These are phyloP conservation scores for Verticillium nonalfalfae DNA, from an alignment of 2,329 filamentous ascomycete genomes.

Conservation along the genomic window DNA sequence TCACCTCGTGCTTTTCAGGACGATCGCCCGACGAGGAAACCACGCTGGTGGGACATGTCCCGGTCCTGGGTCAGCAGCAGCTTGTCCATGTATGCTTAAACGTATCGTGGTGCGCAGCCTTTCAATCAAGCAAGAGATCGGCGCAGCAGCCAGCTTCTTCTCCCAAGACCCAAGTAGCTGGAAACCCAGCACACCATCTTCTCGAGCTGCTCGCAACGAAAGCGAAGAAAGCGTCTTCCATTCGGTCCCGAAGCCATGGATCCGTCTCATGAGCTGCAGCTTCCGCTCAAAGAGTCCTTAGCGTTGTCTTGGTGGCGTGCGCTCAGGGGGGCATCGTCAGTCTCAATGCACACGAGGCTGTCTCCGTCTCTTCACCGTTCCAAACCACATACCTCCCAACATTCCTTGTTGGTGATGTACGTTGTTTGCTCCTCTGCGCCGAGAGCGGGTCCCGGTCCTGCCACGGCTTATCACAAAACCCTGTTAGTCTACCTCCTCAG, in stretches of 20 bases:
- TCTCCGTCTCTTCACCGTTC: neutral
- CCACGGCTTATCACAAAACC: neutral
- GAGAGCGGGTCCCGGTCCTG: neutral
- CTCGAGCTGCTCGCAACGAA: neutral
- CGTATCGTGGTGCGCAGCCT: too few relatives aligned
- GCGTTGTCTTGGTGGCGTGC: neutral
- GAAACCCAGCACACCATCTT: neutral
- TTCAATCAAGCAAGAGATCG: too few relatives aligned
- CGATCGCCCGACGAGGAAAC: too few relatives aligned
- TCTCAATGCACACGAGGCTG: neutral
- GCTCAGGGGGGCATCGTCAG: neutral
- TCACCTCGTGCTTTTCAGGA: neutral
- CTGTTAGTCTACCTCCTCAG: neutral
- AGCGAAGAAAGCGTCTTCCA: neutral
- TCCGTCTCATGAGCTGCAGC: neutral
- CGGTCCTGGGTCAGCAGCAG: neutral
- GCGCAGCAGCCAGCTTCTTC: neutral
- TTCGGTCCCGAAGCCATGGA: neutral
- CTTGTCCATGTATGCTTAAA: too few relatives aligned
- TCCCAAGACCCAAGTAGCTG: neutral
- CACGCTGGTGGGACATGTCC: neutral
- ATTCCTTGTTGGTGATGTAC: neutral
- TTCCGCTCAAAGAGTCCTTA: too few relatives aligned
- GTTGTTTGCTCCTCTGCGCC: neutral
- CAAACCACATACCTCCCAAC: too few relatives aligned